phyloP scores from a whole-genome alignment of 768 basidiomycete species.

The Lentinula sp. region DNA sequence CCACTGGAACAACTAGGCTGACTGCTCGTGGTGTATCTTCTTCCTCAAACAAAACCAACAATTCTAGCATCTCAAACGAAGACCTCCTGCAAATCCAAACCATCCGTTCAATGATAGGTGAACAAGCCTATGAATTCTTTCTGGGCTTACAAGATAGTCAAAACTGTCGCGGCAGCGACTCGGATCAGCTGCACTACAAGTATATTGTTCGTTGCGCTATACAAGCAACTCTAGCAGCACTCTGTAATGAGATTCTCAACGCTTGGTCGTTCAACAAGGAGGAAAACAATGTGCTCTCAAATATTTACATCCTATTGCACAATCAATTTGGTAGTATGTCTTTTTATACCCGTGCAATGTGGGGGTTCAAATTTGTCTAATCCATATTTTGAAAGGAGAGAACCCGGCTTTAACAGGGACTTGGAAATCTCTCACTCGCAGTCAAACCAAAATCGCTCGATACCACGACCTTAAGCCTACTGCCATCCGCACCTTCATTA shows the following conservation, averaged over 20 bases:
- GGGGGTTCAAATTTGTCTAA: background rate
- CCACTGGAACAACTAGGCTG: background rate
- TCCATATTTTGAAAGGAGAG: background rate
- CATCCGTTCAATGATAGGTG: background rate
- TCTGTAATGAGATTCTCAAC: background rate
- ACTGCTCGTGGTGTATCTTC: background rate
- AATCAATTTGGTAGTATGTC: background rate
- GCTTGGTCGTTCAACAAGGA: background rate
- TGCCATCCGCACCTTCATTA: background rate
- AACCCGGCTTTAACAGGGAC: background rate
- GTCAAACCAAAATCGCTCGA: background rate
- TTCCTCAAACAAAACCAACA: background rate
- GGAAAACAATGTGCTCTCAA: background rate
- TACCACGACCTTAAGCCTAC: background rate
- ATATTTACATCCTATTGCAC: background rate
- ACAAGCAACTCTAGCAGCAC: background rate
- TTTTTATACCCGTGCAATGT: no score
- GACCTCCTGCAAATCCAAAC: background rate
- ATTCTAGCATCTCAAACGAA: background rate
- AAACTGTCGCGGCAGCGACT: background rate
- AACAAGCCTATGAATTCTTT: background rate
- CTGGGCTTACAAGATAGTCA: background rate
- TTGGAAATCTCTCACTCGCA: background rate
- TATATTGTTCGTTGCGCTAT: background rate
- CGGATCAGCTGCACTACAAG: background rate